Conservation (phyloP, 768 basidiomycete species). For the Pulveroboletus sp. region DNA sequence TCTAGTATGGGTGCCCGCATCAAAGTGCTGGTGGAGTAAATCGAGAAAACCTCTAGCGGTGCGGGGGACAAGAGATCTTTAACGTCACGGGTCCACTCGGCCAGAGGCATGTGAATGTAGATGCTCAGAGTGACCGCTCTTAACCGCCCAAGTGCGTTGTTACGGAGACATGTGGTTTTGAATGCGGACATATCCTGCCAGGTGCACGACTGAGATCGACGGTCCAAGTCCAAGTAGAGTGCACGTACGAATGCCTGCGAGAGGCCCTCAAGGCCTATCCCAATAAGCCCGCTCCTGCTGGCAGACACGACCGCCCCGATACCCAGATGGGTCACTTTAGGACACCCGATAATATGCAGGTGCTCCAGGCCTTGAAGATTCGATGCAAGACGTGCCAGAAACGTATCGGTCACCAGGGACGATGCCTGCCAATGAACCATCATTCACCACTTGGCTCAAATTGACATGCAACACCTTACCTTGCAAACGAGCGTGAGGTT, state of each 20-base stretch:
- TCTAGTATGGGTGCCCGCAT: constrained; percentile 38
- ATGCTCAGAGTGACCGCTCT: constrained; percentile 56
- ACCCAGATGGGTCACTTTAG: constrained; percentile 60
- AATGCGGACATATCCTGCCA: constrained; percentile 52
- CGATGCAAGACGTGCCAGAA: constrained; percentile 48
- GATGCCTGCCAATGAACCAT: constrained; percentile 41
- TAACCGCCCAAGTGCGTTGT: constrained; percentile 39
- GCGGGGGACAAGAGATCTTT: constrained; percentile 40
- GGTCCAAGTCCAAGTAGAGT: not conserved
- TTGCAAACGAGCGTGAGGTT: constrained; percentile 67
- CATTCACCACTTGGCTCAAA: not conserved
- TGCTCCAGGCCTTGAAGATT: constrained; percentile 48
- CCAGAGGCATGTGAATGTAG: constrained; percentile 32
- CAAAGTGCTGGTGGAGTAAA: constrained; percentile 49
- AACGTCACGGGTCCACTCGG: constrained; percentile 44
- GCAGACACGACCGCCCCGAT: constrained; percentile 46
- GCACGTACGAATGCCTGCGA: constrained; percentile 54
- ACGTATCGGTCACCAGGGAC: constrained; percentile 50
- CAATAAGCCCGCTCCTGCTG: constrained; percentile 44
- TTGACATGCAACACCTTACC: constrained; percentile 33
- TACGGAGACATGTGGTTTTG: constrained; percentile 32
- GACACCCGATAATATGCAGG: constrained; percentile 62
- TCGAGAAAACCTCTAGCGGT: constrained; percentile 56
- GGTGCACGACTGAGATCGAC: not conserved
- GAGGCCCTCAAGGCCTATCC: constrained; percentile 58